Evolutionary conservation across 768 basidiomycete genomes (phyloP).

Genomic region (Basidioascus undulatus): DNA sequence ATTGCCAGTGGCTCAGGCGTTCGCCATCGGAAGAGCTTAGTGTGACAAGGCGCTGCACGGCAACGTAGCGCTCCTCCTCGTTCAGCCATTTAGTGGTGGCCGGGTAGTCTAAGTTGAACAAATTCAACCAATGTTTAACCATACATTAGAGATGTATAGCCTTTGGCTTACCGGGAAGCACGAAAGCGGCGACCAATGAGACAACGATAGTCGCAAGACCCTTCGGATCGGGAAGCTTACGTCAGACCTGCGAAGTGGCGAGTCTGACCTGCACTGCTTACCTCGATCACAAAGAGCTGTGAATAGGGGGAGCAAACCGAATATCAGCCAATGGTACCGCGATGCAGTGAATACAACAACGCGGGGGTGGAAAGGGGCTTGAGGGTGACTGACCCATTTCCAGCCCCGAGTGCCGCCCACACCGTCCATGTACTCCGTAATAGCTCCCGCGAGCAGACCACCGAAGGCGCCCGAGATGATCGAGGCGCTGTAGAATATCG

Average conservation of each 20-base stretch:
- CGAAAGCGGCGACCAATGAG: no score
- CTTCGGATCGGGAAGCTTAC: no score
- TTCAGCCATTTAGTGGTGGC: slow-evolving; percentile 15
- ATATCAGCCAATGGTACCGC: no score
- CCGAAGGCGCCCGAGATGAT: slow-evolving; percentile 18
- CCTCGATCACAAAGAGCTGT: no score
- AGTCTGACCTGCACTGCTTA: no score
- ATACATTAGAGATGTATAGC: background rate
- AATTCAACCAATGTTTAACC: background rate
- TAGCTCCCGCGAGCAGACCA: slow-evolving; percentile 17
- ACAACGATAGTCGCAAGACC: no score
- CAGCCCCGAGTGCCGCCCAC: slow-evolving; percentile 14
- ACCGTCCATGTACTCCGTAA: slow-evolving; percentile 16
- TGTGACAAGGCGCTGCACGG: slow-evolving; percentile 10
- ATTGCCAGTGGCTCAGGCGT: slow-evolving; percentile 13
- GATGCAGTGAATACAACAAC: no score
- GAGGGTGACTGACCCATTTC: slow-evolving; percentile 12
- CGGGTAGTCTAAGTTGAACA: slow-evolving; percentile 13
- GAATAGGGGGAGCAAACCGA: no score
- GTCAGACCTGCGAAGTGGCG: no score
- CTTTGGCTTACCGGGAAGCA: slow-evolving; percentile 12
- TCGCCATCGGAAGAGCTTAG: slow-evolving; percentile 8
- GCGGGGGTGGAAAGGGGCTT: slow-evolving; percentile 6
- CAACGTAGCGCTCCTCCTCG: slow-evolving; percentile 12
- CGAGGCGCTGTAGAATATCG: slow-evolving; percentile 18